Evolutionary conservation across 2,329 filamentous ascomycete species (phyloP), one percentile per base, ranked within the genome.

Genomic region (Colletotrichum sp.): DNA sequence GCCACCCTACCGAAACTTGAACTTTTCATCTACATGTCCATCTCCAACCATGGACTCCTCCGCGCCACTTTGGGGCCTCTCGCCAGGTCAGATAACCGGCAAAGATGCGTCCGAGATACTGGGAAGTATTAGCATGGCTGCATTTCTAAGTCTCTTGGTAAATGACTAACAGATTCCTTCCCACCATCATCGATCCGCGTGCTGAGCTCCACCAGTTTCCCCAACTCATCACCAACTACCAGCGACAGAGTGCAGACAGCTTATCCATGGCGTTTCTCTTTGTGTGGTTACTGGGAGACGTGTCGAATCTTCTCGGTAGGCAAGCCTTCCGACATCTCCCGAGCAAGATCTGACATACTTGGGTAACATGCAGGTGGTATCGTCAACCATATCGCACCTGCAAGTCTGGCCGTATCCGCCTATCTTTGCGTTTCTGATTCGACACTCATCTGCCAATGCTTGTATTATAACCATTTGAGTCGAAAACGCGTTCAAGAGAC

Each of bases 121-220:
- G 26, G 71, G 71, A 21, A 74, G 71, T 24, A 71, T 74, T 36
- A 74, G 71, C 12, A 74, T 74, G 71, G 59, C 71, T n/a, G 71
- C 71, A 13, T 74, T 74, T n/a, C 55, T 74, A n/a, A 71, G 71
- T 32, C 67, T 74, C 7, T 59, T 70, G 59, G 71, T 74, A 24
- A 36, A 36, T 28, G 16, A 14, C 24, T 4, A 4, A 52, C 43
- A 52, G 6, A 7, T 13, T 21, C 43, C 21, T 12, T 8, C 8
- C 3, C 18, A 5, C 8, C n/a, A 10, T 24, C 7, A 16, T 2
- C 4, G 21, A 7, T 8, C n/a, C 4, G 8, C 28, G 4, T 16
- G n/a, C 34, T 71, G 3, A 71, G 14, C 5, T 12, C 16, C 9
- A 18, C 7, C n/a, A 74, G 71, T 32, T 74, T 13, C 71, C 71